Percentiles rank a stretch among this genome's conserved stretches.
These are phyloP conservation scores for Odonthalia washingtoniensis DNA, from an alignment of 31 red algal species.

Conservation along the genomic window DNA sequence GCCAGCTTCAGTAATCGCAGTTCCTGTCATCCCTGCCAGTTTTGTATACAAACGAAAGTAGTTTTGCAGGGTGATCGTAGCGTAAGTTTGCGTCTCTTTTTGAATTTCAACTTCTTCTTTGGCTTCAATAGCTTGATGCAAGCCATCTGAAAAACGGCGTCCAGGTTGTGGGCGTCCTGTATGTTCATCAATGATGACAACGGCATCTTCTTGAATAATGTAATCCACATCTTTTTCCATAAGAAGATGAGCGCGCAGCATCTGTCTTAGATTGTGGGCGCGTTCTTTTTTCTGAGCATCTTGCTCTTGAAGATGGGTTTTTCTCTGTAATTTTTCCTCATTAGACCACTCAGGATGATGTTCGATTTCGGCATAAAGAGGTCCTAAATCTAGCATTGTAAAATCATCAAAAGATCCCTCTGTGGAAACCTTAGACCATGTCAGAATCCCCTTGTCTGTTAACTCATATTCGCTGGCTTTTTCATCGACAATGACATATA, in stretches of 20 bases:
- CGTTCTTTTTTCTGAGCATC: too few species aligned
- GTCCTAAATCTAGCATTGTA: too few species aligned
- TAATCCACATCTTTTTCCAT: constrained; percentile 92
- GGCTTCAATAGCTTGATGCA: constrained; percentile 98
- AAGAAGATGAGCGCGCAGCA: constrained; percentile 32
- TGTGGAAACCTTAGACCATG: too few species aligned
- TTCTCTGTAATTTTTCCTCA: too few species aligned
- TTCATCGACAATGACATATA: too few species aligned
- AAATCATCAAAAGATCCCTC: too few species aligned
- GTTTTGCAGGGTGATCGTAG: constrained; percentile 90
- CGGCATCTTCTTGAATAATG: constrained; percentile 58
- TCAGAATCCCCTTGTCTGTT: too few species aligned
- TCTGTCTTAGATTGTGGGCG: too few species aligned
- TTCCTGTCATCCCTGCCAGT: constrained; percentile 98
- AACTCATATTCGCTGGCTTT: too few species aligned
- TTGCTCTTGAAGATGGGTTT: too few species aligned
- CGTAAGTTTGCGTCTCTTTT: constrained; percentile 68
- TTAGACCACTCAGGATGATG: too few species aligned
- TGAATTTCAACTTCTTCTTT: constrained; percentile 85
- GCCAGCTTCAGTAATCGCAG: constrained; percentile 78
- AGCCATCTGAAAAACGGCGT: constrained; percentile 91
- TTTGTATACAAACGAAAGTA: constrained; percentile 88
- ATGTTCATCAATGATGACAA: constrained; percentile 94
- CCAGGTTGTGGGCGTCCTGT: constrained; percentile 90
- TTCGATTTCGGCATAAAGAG: too few species aligned